Percentiles rank a stretch among this genome's conserved stretches.
Conservation (phyloP, 2,329 filamentous ascomycete species). For the Xylariaceae sp. region DNA sequence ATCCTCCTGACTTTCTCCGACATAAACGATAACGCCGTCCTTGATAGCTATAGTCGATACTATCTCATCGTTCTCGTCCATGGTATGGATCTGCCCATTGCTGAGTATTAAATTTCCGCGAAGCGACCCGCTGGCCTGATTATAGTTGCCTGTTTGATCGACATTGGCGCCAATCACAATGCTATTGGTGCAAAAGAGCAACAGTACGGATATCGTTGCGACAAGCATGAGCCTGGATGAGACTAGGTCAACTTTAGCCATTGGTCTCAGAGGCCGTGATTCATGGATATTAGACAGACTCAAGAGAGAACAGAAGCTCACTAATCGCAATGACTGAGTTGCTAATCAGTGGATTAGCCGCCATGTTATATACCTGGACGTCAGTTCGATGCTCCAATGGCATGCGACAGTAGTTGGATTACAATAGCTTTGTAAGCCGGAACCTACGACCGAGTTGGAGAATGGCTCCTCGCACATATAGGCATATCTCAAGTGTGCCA, state of each 20-base stretch:
- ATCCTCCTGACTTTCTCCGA: conserved; percentile 31
- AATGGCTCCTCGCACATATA: too few relatives aligned
- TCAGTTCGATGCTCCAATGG: too few relatives aligned
- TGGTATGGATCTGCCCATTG: conserved; percentile 38
- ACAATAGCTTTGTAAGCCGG: conserved; percentile 20
- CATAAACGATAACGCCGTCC: conserved; percentile 34
- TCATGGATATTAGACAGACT: too few relatives aligned
- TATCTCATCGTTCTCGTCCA: conserved; percentile 24
- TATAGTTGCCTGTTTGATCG: not conserved
- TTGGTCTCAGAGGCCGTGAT: not conserved
- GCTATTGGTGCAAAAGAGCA: not conserved
- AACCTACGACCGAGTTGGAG: too few relatives aligned
- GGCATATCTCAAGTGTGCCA: too few relatives aligned
- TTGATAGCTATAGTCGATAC: conserved; percentile 34
- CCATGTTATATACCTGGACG: not conserved
- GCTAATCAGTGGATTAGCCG: not conserved
- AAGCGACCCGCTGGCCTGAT: conserved; percentile 8
- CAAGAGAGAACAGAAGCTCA: too few relatives aligned
- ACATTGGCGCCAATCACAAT: not conserved
- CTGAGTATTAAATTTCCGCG: conserved; percentile 33
- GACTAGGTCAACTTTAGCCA: not conserved
- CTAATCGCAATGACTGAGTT: too few relatives aligned
- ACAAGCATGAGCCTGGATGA: not conserved
- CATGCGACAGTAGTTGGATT: not conserved
- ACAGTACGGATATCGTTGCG: not conserved